Evolutionary conservation across 208 protist species (phyloP).

Genomic region (Leishmania tarentolae): DNA sequence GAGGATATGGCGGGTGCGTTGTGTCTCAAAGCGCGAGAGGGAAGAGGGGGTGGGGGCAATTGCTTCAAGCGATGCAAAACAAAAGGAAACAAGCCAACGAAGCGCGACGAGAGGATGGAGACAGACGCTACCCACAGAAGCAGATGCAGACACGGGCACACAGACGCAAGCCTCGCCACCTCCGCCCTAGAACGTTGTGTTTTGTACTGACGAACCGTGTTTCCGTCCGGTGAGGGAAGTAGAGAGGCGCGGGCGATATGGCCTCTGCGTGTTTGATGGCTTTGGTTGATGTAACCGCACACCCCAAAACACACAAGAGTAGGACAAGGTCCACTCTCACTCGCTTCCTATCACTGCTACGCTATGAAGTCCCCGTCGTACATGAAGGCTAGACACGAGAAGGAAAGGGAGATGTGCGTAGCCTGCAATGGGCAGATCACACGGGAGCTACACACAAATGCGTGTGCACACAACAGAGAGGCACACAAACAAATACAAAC

Average conservation of each 20-base stretch:
- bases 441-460: neutral
- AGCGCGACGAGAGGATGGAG: neutral
- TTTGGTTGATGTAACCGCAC: neutral
- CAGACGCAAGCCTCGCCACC: neutral
- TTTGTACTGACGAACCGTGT: neutral
- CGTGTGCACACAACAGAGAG: neutral
- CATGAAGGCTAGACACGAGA: neutral
- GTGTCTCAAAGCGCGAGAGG: neutral
- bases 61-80: neutral
- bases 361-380: neutral
- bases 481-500: neutral
- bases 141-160: too few species aligned
- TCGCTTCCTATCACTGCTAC: neutral
- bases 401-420: neutral
- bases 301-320: neutral
- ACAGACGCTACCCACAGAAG: neutral
- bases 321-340: neutral
- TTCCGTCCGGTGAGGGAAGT: neutral
- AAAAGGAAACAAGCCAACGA: neutral
- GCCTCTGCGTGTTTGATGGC: neutral
- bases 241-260: neutral
- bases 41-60: neutral
- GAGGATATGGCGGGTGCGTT: neutral
- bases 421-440: neutral
- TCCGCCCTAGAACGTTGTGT: neutral